A percentile compares a stretch with the other conserved stretches of the same genome.
phyloP scores from a whole-genome alignment of 495 filamentous ascomycete species.

The Hypoxylon lienhwacheense region DNA sequence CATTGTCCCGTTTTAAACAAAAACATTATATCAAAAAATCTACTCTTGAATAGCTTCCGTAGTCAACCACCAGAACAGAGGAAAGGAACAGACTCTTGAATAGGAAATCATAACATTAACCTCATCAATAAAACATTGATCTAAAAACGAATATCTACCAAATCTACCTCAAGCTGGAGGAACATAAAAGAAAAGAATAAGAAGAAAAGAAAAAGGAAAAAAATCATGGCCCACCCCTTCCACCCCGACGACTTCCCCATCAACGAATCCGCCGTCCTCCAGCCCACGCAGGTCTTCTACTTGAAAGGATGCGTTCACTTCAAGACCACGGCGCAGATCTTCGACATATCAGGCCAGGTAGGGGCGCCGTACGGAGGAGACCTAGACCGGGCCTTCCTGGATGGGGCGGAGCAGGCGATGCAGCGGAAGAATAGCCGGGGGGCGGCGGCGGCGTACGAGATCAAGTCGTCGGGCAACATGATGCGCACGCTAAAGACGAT shows the following conservation, averaged over 20 bases:
- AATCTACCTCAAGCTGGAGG: neutral
- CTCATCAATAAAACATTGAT: no score
- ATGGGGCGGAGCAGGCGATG: conserved; percentile 24
- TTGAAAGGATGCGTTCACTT: conserved; percentile 38
- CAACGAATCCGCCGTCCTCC: conserved; percentile 28
- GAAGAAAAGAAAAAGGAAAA: neutral
- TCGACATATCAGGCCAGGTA: conserved; percentile 21
- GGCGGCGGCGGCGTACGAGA: conserved; percentile 21
- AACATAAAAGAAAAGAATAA: neutral
- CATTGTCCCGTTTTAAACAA: no score
- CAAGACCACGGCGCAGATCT: conserved; percentile 33
- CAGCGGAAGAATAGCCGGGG: neutral
- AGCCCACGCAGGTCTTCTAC: conserved; percentile 29
- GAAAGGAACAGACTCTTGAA: no score
- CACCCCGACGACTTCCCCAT: conserved; percentile 40
- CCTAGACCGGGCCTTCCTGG: conserved; percentile 37
- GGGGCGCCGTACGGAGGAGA: conserved; percentile 24
- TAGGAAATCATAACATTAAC: neutral
- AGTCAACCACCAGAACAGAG: no score
- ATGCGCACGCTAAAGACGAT: conserved; percentile 40
- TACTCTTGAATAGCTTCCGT: no score
- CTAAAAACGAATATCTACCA: no score
- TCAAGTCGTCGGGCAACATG: conserved; percentile 38
- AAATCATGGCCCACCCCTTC: conserved; percentile 37
- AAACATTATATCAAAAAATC: no score